Percentiles rank a stretch among this genome's conserved stretches.
Evolutionary conservation across 2,329 filamentous ascomycete genomes (phyloP).

Genomic region (Rhytidhysteron rufulum): DNA sequence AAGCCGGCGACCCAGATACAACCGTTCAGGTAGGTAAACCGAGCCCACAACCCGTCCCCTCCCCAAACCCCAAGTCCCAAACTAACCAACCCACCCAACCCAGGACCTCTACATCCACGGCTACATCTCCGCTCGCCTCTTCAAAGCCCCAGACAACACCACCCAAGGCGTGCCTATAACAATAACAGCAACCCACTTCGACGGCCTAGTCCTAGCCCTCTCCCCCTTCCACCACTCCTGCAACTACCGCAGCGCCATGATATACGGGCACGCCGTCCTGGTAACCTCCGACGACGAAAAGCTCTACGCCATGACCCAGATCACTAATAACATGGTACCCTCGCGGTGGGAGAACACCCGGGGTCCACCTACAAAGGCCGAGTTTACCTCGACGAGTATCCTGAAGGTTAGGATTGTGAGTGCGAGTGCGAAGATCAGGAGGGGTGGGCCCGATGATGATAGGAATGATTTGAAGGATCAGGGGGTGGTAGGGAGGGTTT

Average conservation of each 20-base stretch:
- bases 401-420: slow-evolving; percentile 9
- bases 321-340: slow-evolving; percentile 13
- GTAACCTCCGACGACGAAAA: slow-evolving; percentile 10
- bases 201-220: slow-evolving; percentile 14
- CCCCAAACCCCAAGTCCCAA: too few relatives aligned
- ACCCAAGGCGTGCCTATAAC: slow-evolving; percentile 7
- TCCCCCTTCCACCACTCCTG: slow-evolving; percentile 13
- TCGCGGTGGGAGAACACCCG: slow-evolving; percentile 10
- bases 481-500: slow-evolving; percentile 8
- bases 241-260: slow-evolving; percentile 12
- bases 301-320: slow-evolving; percentile 11
- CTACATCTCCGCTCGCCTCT: slow-evolving; percentile 8
- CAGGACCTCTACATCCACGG: slow-evolving; percentile 13
- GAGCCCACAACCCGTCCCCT: too few relatives aligned
- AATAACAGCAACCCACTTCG: slow-evolving; percentile 10
- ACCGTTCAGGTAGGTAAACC: too few relatives aligned
- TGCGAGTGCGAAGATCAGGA: slow-evolving; percentile 14
- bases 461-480: slow-evolving; percentile 12
- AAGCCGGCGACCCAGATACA: background rate
- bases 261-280: slow-evolving; percentile 9
- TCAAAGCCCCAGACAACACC: slow-evolving; percentile 5
- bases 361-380: slow-evolving; percentile 12
- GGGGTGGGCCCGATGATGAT: slow-evolving; percentile 12
- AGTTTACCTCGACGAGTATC: slow-evolving; percentile 12
- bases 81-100: too few relatives aligned